Conservation (phyloP, 306 rosid genomes). For the Crataegus laevigata region DNA sequence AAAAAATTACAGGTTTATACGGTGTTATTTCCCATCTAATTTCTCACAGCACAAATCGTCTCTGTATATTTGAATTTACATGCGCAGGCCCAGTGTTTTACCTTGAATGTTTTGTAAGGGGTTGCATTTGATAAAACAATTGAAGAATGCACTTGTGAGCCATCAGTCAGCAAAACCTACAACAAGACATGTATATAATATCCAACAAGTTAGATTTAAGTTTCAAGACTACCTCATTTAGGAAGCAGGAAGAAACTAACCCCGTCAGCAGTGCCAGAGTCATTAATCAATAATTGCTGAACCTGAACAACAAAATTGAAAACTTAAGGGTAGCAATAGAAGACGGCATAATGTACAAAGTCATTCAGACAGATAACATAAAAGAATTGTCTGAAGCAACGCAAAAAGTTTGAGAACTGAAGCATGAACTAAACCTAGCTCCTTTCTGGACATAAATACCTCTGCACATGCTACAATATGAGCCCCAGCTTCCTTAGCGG, state of each 20-base stretch:
- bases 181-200: constrained; percentile 16
- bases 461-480: constrained; percentile 61
- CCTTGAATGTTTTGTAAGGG: constrained; percentile 83
- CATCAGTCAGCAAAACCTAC: constrained; percentile 80
- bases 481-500: constrained; percentile 81
- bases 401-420: background rate
- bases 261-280: constrained; percentile 67
- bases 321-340: background rate
- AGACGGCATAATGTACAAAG: background rate
- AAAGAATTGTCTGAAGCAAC: no score
- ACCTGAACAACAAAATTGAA: constrained; percentile 41
- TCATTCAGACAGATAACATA: background rate
- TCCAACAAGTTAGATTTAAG: constrained; percentile 17
- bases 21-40: background rate
- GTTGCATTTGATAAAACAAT: constrained; percentile 85
- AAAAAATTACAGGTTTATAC: background rate
- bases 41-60: background rate
- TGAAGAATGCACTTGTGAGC: constrained; percentile 68
- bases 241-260: constrained; percentile 47
- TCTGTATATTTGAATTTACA: background rate
- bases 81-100: constrained; percentile 18
- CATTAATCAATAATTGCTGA: constrained; percentile 55
- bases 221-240: constrained; percentile 22
- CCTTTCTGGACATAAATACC: constrained; percentile 37
- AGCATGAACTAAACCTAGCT: background rate